A percentile compares a stretch with the other conserved stretches of the same genome.
Conservation (phyloP, 1,284 basidiomycete species). For the Agaricales sp. region DNA sequence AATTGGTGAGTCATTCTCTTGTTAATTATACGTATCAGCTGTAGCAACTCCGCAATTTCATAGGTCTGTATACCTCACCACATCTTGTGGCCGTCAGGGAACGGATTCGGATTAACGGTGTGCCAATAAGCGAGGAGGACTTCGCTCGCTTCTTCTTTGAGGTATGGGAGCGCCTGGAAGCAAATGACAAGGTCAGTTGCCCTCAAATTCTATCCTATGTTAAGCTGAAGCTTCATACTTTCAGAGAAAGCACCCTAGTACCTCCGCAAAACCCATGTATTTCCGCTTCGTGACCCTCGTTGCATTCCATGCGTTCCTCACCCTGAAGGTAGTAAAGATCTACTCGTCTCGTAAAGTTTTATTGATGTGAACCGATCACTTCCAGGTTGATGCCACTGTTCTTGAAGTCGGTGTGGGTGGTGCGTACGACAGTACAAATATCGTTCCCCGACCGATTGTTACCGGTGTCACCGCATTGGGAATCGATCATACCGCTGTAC, state of each 20-base stretch:
- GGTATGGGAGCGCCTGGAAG: constrained; percentile 84
- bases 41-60: background rate
- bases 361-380: background rate
- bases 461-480: constrained; percentile 90
- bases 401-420: constrained; percentile 98
- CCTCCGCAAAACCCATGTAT: constrained; percentile 78
- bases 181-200: constrained; percentile 49
- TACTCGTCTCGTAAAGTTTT: background rate
- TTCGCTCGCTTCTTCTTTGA: constrained; percentile 95
- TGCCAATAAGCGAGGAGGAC: constrained; percentile 77
- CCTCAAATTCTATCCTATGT: constrained; percentile 3
- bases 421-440: constrained; percentile 91
- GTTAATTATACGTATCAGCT: background rate
- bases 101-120: constrained; percentile 89
- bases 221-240: constrained; percentile 7
- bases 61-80: constrained; percentile 93
- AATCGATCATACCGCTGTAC: constrained; percentile 85
- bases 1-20: constrained; percentile 38
- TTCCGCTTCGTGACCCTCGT: constrained; percentile 92
- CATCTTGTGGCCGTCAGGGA: constrained; percentile 95
- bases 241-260: constrained; percentile 46
- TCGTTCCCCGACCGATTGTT: constrained; percentile 83
- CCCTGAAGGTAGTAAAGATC: constrained; percentile 49
- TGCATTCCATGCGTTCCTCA: constrained; percentile 86
- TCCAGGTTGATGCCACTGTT: constrained; percentile 63